Evolutionary conservation across 1,284 basidiomycete genomes (phyloP), one percentile per base, ranked within the genome.

Genomic region (Fomitopsis betulina): DNA sequence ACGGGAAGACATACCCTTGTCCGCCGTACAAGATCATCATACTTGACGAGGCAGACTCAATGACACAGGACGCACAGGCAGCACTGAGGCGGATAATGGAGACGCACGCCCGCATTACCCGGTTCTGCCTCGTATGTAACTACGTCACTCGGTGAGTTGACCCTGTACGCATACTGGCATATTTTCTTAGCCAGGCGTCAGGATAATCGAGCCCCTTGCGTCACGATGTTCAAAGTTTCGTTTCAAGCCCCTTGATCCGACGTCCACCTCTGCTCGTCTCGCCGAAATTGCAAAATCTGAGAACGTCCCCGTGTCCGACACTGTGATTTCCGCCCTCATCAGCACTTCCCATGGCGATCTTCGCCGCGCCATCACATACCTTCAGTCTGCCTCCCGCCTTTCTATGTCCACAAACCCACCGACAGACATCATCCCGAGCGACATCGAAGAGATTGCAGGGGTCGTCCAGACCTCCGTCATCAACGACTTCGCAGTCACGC

Each of bases 221-320:
- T 98, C 96, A n/a, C 87, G 97, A 56, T 99, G 97, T 75, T 97
- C 94, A 60, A 99, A 99, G 76, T 99, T 99, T 77, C 89, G 97
- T 47, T 99, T 99, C 79, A 94, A 93, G 25, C 93, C 96, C 2
- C 82, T 99, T 30, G 95, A 96, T 69, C 76, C 85, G 8, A 73
- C 76, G 6, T 94, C 93, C 17, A 91, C 94, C 5, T 82, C 86
- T 55, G 74, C 80, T 9, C 85, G 97, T 54, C 82, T 99, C 12
- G 78, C 85, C 55, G 82, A 92, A 67, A 97, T 99, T 58, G 94
- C 95, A 0, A 64, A 74, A 42, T 73, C 77, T 23, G 89, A 91
- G 71, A 70, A 79, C 40, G 74, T 90, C 42, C 62, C 76, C 43
- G 72, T 87, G 49, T 69, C 76, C 40, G 68, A 75, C 15, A 68